Percentiles rank a stretch among this genome's conserved stretches.
Conservation (phyloP, 108 stramenopile genomes). For the Skeletonema potamos region DNA sequence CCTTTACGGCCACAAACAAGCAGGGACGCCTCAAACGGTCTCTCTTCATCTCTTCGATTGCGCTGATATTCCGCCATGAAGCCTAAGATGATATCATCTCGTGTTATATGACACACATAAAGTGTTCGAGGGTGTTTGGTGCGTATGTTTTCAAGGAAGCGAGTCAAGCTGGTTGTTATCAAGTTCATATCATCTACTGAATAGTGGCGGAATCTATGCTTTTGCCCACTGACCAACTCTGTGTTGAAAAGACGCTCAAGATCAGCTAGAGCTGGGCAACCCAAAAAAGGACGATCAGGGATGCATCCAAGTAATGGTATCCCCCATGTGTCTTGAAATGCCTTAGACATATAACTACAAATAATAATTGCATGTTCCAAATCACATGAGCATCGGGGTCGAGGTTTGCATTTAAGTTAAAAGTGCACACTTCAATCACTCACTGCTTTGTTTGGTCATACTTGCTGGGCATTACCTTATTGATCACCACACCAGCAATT, state of each 20-base stretch:
- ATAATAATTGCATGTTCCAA: not conserved
- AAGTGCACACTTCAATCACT: not conserved
- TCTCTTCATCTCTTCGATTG: slow-evolving; percentile 37
- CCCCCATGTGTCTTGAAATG: slow-evolving; percentile 79
- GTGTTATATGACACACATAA: slow-evolving; percentile 92
- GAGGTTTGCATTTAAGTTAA: not conserved
- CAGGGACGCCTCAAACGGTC: slow-evolving; percentile 77
- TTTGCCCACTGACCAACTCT: slow-evolving; percentile 68
- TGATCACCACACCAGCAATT: slow-evolving; percentile 92
- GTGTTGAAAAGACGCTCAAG: slow-evolving; percentile 82
- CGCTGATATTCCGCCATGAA: slow-evolving; percentile 88
- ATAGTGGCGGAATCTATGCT: slow-evolving; percentile 85
- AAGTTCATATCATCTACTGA: slow-evolving; percentile 79
- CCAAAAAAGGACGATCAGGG: slow-evolving; percentile 90
- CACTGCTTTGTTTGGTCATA: slow-evolving; percentile 81
- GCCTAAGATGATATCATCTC: slow-evolving; percentile 91
- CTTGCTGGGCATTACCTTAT: slow-evolving; percentile 94
- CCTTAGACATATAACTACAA: slow-evolving; percentile 68
- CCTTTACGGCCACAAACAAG: slow-evolving; percentile 79
- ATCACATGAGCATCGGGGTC: not conserved
- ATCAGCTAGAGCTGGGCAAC: slow-evolving; percentile 89
- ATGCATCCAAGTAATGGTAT: slow-evolving; percentile 92
- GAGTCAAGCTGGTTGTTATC: slow-evolving; percentile 85
- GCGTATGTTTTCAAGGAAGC: slow-evolving; percentile 89
- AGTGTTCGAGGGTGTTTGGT: slow-evolving; percentile 75